Evolutionary conservation across 179 eudicot species (phyloP).

Genomic region (Carnegiea gigantea): DNA sequence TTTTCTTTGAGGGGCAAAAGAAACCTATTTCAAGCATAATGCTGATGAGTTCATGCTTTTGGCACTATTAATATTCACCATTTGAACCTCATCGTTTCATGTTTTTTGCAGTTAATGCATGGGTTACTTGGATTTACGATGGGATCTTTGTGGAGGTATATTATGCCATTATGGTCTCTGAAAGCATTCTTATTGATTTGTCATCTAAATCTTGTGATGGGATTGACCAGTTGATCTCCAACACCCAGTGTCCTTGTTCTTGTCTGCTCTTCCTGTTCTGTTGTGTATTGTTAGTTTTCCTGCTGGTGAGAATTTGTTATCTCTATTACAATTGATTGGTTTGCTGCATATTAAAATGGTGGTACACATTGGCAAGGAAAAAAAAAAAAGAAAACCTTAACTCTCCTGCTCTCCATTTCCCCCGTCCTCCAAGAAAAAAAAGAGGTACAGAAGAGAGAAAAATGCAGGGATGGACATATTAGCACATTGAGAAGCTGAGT

Average conservation of each 20-base stretch:
- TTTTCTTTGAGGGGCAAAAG: too few relatives aligned
- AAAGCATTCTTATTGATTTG: background rate
- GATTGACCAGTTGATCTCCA: background rate
- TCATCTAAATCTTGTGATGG: background rate
- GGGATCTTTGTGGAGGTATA: conserved; percentile 93
- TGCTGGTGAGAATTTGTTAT: background rate
- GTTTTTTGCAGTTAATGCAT: conserved; percentile 61
- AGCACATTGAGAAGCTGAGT: too few relatives aligned
- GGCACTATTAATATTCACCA: background rate
- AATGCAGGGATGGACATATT: too few relatives aligned
- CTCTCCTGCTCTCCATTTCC: too few relatives aligned
- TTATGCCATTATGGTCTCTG: background rate
- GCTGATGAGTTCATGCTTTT: conserved; percentile 6
- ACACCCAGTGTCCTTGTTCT: background rate
- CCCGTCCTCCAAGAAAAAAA: too few relatives aligned
- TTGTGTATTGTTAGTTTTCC: background rate
- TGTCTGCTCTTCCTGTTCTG: background rate
- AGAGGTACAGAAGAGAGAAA: too few relatives aligned
- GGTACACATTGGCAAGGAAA: too few relatives aligned
- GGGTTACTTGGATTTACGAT: conserved; percentile 84
- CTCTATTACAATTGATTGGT: too few relatives aligned
- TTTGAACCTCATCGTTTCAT: background rate
- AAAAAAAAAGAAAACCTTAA: too few relatives aligned
- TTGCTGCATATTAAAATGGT: too few relatives aligned
- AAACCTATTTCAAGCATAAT: background rate